Evolutionary conservation across 129 eudicot species (phyloP).

Genomic region (Centrapalus pauciflorus): DNA sequence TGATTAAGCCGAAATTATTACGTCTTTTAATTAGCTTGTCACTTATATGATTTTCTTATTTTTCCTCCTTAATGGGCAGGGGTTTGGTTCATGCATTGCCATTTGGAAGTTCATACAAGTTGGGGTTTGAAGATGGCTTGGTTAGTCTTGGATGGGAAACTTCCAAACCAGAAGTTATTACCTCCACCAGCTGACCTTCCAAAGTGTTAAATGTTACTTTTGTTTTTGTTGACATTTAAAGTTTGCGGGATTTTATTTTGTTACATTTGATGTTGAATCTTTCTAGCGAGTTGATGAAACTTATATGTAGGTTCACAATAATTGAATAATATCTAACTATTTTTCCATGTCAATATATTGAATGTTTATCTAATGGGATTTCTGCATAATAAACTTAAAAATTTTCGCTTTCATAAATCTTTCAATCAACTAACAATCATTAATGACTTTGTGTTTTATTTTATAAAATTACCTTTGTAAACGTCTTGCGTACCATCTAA

Average conservation of each 20-base stretch:
- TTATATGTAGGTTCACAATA: not conserved
- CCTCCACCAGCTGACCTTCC: slow-evolving; percentile 51
- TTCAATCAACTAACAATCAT: no score
- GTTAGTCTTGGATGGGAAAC: slow-evolving; percentile 39
- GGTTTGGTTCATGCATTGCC: slow-evolving; percentile 44
- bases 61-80: slow-evolving; percentile 8
- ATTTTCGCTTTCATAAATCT: no score
- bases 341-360: no score
- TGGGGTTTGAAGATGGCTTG: slow-evolving; percentile 55
- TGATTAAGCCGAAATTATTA: no score
- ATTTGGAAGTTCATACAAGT: slow-evolving; percentile 43
- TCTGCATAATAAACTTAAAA: no score
- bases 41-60: not conserved
- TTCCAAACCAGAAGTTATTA: slow-evolving; percentile 34
- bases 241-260: not conserved
- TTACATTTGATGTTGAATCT: not conserved
- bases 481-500: no score
- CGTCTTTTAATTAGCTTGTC: no score
- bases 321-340: not conserved
- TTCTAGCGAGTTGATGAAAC: not conserved
- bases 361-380: no score
- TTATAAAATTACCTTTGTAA: no score
- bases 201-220: slow-evolving; percentile 26
- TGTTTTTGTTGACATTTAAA: not conserved
- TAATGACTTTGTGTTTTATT: no score